These are phyloP conservation scores for Pseudogymnoascus sp. DNA, from an alignment of 2,329 filamentous ascomycete genomes.

Conservation along the genomic window DNA sequence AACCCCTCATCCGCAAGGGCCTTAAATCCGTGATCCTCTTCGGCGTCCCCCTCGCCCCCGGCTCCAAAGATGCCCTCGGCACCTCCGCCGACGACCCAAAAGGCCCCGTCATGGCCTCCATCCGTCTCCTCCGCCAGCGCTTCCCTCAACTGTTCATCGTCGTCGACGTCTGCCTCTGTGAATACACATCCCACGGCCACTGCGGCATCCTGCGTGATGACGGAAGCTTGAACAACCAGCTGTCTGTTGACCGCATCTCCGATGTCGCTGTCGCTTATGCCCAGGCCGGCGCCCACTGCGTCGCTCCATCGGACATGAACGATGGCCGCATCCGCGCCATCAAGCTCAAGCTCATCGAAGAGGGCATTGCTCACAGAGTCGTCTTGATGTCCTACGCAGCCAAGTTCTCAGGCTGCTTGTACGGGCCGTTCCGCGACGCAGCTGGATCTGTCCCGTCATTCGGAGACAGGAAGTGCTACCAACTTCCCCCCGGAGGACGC, in stretches of 20 bases:
- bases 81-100: conserved; percentile 87
- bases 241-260: conserved; percentile 88
- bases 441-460: conserved; percentile 87
- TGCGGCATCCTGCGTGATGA: conserved; percentile 94
- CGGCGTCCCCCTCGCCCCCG: conserved; percentile 75
- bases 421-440: conserved; percentile 94
- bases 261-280: conserved; percentile 98
- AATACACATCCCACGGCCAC: conserved; percentile 97
- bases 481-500: conserved; percentile 84
- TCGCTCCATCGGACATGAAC: conserved; percentile 98
- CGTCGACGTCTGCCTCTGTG: conserved; percentile 92
- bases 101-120: conserved; percentile 82
- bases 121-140: conserved; percentile 70
- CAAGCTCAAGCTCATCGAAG: conserved; percentile 94
- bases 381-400: conserved; percentile 96
- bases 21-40: conserved; percentile 91
- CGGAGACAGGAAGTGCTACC: conserved; percentile 93
- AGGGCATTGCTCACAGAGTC: conserved; percentile 83
- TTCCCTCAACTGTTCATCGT: conserved; percentile 91
- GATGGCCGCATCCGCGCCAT: conserved; percentile 95
- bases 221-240: conserved; percentile 81
- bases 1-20: conserved; percentile 80
- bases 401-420: conserved; percentile 94
- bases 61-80: conserved; percentile 82
- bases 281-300: conserved; percentile 90